Evolutionary conservation across 495 filamentous ascomycete species (phyloP).

Genomic region (Neurospora sublineolata): DNA sequence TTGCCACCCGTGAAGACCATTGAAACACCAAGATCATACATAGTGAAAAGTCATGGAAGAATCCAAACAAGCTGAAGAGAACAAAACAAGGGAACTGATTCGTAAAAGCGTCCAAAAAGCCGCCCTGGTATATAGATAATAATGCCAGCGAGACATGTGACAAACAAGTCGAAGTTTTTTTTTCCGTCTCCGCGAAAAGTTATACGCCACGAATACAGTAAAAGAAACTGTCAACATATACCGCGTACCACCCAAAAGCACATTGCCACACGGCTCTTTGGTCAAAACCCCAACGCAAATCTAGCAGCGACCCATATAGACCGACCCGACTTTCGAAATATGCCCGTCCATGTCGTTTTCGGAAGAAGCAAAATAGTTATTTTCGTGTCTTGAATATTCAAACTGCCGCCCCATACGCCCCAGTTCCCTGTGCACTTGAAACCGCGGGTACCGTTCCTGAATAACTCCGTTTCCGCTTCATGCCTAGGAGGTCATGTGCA

Average conservation of each 20-base stretch:
- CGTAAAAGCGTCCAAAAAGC: background rate
- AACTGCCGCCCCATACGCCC: background rate
- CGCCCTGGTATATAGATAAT: background rate
- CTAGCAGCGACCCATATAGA: background rate
- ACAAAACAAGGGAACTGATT: background rate
- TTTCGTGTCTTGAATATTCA: background rate
- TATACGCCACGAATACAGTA: background rate
- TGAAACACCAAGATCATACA: background rate
- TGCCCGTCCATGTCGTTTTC: background rate
- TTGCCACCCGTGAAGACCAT: background rate
- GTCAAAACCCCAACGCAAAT: background rate
- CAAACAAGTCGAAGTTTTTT: background rate
- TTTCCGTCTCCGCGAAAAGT: background rate
- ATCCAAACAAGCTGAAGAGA: background rate
- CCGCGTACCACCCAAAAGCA: background rate
- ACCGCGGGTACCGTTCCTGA: constrained; percentile 4
- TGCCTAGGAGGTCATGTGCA: constrained; percentile 24
- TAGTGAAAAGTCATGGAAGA: background rate
- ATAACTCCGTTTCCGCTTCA: constrained; percentile 43
- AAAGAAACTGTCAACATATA: background rate
- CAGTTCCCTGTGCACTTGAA: background rate
- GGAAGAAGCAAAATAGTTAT: background rate
- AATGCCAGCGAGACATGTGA: background rate
- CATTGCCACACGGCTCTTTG: background rate
- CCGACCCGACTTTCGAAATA: background rate